Base-by-base conservation (phyloP, 371 early-diverging fungal species). In the Haplosporangium sp. region DNA sequence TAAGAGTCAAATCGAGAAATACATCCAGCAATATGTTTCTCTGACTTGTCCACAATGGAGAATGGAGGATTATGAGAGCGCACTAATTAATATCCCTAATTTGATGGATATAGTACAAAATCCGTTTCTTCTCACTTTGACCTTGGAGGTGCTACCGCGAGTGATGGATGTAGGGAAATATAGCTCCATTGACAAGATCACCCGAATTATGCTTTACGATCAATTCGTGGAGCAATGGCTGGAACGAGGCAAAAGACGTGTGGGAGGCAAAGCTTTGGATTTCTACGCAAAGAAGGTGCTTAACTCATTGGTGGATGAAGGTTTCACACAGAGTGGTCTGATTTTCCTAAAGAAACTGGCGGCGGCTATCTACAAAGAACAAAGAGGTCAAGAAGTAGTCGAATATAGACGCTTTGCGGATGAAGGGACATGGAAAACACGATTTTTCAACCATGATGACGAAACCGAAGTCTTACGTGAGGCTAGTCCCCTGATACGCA, bases 271-370 rank as follows among this genome's bases (percentile, higher is more conserved):
- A 15, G 27, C 37, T 27, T 27, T 27, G 27, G 27, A 27, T 27
- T 27, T 27, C 27, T 27, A 27, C 27, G 27, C 27, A 27, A 27
- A 27, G 2, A 35, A 17, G 15, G 56, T 44, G 1, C 42, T 69
- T n/a, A 63, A 69, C 10, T 9, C 9, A 8, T 11, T 69, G 53
- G 1, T 15, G n/a, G 70, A 57, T 2, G 70, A 56, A 7, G 56
- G 47, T 1, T 63, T 63, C 45, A 38, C 4, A 0, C 57, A 44
- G 27, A 52, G 17, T 13, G 65, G 27, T 2, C 1, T 55, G 10
- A 39, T 35, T 10, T 72, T 61, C 39, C 20, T 53, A 8, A 52
- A 66, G 62, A 27, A 56, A 1, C 61, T 72, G 0, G 66, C 72
- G 1, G 20, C 3, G 1, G 62, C 66, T 2, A 65, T 72, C 44